Conservation (phyloP, 768 basidiomycete genomes). For the Mycena pura region DNA sequence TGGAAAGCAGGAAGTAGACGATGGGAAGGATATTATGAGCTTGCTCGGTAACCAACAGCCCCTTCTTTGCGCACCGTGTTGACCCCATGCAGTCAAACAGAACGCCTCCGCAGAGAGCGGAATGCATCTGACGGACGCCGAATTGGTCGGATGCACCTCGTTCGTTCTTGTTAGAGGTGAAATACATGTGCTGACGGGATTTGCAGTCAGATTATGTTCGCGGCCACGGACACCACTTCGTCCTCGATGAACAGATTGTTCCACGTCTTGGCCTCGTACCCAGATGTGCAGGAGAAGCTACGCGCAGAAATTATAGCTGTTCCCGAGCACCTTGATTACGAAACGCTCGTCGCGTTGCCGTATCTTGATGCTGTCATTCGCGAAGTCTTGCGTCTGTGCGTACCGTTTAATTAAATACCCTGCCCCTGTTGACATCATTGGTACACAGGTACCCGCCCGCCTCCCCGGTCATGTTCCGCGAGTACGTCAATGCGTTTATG, state of each 20-base stretch:
- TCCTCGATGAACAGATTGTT: not conserved
- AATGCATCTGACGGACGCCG: not conserved
- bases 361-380: not conserved
- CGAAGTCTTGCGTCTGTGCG: not conserved
- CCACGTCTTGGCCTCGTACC: not conserved
- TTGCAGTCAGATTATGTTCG: not conserved
- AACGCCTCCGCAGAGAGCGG: not conserved
- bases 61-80: not conserved
- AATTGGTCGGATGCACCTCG: not conserved
- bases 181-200: not conserved
- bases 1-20: not conserved
- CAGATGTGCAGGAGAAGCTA: not conserved
- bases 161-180: not conserved
- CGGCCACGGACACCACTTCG: constrained; percentile 1
- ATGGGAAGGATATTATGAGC: constrained; percentile 6
- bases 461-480: not conserved
- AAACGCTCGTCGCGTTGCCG: not conserved
- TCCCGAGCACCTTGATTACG: not conserved
- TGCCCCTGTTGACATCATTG: not conserved
- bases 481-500: too few species aligned
- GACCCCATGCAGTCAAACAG: not conserved
- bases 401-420: not conserved
- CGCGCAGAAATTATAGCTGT: not conserved
- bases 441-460: too few species aligned
- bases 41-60: not conserved